Evolutionary conservation across 139 green algal species (phyloP).

Genomic region (Closterium sp.): DNA sequence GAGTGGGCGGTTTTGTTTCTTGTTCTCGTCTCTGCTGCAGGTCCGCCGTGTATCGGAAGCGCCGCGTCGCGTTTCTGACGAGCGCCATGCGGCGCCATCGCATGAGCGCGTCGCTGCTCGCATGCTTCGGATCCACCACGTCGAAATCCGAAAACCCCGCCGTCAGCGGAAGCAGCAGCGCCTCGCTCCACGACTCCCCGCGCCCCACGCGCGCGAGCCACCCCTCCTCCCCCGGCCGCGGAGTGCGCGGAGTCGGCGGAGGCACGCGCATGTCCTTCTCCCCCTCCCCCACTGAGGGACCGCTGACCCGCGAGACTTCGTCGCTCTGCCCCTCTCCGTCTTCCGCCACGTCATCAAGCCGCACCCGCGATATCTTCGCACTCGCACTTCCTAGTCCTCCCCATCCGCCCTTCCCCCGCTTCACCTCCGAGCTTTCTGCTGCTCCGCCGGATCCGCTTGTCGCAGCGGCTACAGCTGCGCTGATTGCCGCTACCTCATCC

Average conservation of each 20-base stretch:
- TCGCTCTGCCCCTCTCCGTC: not conserved
- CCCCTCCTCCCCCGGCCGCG: not conserved
- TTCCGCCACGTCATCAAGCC: not conserved
- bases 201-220: not conserved
- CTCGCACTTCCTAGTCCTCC: not conserved
- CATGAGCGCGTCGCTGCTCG: not conserved
- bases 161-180: not conserved
- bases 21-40: not conserved
- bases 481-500: not conserved
- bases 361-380: not conserved
- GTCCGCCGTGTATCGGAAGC: slow-evolving; percentile 17
- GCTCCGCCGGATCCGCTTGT: not conserved
- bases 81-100: not conserved
- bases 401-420: not conserved
- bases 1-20: not conserved
- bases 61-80: not conserved
- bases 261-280: not conserved
- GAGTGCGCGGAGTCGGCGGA: not conserved
- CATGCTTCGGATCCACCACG: not conserved
- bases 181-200: slow-evolving; percentile 3
- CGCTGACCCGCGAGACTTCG: not conserved
- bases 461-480: not conserved
- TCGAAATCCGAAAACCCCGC: not conserved
- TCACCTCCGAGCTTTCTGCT: not conserved
- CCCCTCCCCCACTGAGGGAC: not conserved